These are phyloP conservation scores for Aurantiochytrium sp. DNA, from an alignment of 108 stramenopile species.

Conservation along the genomic window DNA sequence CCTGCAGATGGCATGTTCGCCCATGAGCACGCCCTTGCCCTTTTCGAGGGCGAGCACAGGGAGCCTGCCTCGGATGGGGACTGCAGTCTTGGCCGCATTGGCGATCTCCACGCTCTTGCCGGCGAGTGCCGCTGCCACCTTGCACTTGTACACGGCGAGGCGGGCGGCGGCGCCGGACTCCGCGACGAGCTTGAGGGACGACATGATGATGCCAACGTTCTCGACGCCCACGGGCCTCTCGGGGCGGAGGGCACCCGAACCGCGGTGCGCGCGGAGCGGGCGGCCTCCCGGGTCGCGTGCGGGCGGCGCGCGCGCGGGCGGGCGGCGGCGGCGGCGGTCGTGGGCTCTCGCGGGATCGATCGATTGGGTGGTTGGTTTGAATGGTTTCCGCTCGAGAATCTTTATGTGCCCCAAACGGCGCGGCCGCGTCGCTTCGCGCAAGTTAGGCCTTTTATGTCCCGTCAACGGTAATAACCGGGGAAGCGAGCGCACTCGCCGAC, in stretches of 20 bases:
- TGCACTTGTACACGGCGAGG: constrained; percentile 25
- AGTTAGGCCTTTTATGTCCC: not conserved
- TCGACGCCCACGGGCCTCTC: no score
- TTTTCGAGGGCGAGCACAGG: not conserved
- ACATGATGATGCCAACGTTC: not conserved
- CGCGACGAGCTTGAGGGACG: not conserved
- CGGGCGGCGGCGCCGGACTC: not conserved
- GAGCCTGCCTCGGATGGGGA: not conserved
- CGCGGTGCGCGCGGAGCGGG: no score
- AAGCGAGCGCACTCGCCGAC: no score
- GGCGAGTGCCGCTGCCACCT: constrained; percentile 1
- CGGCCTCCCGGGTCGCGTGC: no score
- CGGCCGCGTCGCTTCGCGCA: no score
- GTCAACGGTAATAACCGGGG: not conserved
- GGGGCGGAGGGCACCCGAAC: no score
- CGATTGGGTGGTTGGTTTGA: no score
- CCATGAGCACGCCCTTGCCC: not conserved
- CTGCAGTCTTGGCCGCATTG: not conserved
- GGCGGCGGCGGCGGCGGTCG: no score
- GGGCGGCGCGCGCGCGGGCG: no score
- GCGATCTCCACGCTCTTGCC: not conserved
- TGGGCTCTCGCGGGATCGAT: no score
- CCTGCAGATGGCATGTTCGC: constrained; percentile 10
- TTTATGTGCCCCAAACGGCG: no score
- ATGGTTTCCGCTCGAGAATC: no score